Base-by-base conservation (phyloP, 257 asterid genomes). In the Lantana camara region DNA sequence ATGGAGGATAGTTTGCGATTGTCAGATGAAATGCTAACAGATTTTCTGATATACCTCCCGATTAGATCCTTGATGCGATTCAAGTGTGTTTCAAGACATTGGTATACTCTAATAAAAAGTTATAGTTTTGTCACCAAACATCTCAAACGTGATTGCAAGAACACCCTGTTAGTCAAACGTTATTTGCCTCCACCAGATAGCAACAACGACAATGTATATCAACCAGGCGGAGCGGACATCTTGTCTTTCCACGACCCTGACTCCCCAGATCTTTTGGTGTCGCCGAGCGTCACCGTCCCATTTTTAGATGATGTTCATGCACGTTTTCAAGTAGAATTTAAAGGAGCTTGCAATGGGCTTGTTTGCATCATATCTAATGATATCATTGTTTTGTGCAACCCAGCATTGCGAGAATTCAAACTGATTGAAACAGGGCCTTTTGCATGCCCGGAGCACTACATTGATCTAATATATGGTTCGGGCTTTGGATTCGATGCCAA, bases 401-500 rank as follows among this genome's bases (percentile, higher is more conserved):
- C 50, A 0, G 50, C 50, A 15, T 15, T 15, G 22, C 50, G 50
- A 5, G 50, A 44, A 44, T 44, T 44, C 21, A 7, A 44, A 17
- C 9, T 44, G 0, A 21, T 44, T 44, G 7, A 5, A 4, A 21
- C 22, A n/a, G 0, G 9, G 21, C 22, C 50, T n/a, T 44, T n/a
- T 15, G 21, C 9, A 5, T 3, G 22, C 1, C 21, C 50, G 4
- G 21, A 44, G 10, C 21, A 5, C 5, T 44, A 44, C 21, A 1
- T 5, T 4, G 9, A 1, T 1, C 1, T 44, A 7, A 15, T 44
- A 14, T 1, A 27, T 2, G 50, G 22, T 13, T 3, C 22, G 2
- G 50, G 22, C n/a, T 44, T 44, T 44, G 50, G 50, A 9, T 44
- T 44, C 50, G 50, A 44, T 44, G 50, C 22, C 22, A 44, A n/a